Conservation (phyloP, 495 filamentous ascomycete genomes). For the Penicillium robsamsonii region DNA sequence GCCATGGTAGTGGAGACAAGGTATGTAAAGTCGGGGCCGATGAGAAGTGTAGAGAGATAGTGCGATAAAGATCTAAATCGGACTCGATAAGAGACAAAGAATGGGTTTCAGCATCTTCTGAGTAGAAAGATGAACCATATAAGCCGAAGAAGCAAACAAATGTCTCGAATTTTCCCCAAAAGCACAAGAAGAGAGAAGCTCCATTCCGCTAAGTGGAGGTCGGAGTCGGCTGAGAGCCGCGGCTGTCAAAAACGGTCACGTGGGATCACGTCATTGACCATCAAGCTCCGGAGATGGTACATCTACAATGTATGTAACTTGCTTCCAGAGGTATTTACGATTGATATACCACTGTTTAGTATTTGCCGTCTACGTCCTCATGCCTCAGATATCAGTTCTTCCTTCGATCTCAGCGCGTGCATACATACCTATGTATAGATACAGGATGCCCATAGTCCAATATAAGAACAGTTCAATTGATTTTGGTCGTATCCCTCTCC, state of each 20-base stretch:
- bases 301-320: not conserved
- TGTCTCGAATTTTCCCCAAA: not conserved
- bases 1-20: slow-evolving; percentile 30
- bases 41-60: not conserved
- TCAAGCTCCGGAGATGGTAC: not conserved
- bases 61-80: slow-evolving; percentile 1
- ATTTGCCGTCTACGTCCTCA: not conserved
- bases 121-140: not conserved
- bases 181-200: slow-evolving; percentile 5
- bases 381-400: not conserved
- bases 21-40: not conserved
- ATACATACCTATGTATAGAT: not conserved
- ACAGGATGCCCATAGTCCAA: too few species aligned
- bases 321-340: not conserved
- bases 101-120: slow-evolving; percentile 13
- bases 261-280: slow-evolving; percentile 5
- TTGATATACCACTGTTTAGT: not conserved
- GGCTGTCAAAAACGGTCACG: slow-evolving; percentile 13
- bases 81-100: not conserved
- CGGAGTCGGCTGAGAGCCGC: slow-evolving; percentile 14
- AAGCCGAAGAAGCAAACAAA: not conserved
- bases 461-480: too few species aligned
- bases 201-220: slow-evolving; percentile 6
- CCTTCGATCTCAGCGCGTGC: not conserved
- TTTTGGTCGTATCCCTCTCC: too few species aligned